These are phyloP conservation scores for Vitis hybrid DNA, from an alignment of 177 flowering plant genomes.

Conservation along the genomic window DNA sequence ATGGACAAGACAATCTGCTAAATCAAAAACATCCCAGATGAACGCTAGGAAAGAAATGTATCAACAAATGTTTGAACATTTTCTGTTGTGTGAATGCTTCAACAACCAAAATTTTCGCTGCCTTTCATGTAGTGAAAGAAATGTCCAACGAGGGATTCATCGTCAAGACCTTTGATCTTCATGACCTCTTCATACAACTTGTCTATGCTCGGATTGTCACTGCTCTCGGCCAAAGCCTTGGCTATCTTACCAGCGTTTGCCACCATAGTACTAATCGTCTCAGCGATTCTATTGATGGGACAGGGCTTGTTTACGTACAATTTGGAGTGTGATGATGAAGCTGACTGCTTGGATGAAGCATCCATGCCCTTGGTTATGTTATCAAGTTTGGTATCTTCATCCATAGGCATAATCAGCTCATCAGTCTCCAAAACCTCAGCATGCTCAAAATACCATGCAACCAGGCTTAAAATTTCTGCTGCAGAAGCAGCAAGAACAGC, in stretches of 20 bases:
- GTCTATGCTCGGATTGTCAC: not conserved
- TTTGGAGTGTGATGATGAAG: not conserved
- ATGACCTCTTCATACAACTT: slow-evolving; percentile 7
- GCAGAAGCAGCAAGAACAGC: slow-evolving; percentile 10
- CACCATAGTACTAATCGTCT: slow-evolving; percentile 3
- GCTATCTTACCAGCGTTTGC: slow-evolving; percentile 8
- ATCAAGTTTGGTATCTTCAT: slow-evolving; percentile 4
- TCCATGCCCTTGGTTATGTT: slow-evolving; percentile 6
- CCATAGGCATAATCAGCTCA: not conserved
- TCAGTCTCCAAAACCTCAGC: not conserved
- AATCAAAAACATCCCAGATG: not conserved
- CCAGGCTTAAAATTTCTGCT: slow-evolving; percentile 8
- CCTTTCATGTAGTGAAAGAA: slow-evolving; percentile 1
- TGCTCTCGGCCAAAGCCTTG: slow-evolving; percentile 2
- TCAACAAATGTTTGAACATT: not conserved
- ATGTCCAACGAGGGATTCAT: slow-evolving; percentile 1
- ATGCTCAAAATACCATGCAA: not conserved
- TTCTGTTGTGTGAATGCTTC: slow-evolving; percentile 1
- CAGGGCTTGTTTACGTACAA: not conserved
- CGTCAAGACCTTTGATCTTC: slow-evolving; percentile 6
- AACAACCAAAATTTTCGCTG: slow-evolving; percentile 8
- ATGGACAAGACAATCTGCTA: not conserved
- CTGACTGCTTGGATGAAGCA: slow-evolving; percentile 7
- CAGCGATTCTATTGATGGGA: not conserved
- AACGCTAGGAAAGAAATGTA: not conserved